These are phyloP conservation scores for Gossypium rotundifolium DNA, from an alignment of 345 rosid genomes.

Conservation along the genomic window DNA sequence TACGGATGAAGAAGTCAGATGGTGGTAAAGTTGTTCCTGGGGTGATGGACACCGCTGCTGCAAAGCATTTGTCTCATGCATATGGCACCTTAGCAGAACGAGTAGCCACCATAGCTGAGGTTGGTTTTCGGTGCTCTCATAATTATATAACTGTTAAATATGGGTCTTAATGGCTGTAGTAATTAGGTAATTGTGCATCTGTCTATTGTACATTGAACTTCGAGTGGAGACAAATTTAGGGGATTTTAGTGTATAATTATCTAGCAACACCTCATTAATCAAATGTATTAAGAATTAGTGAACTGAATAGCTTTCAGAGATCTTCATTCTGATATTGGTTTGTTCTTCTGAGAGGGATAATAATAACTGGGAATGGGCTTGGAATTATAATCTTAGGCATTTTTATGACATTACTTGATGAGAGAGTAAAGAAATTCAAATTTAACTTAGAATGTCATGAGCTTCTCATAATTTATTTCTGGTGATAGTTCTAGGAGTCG, in stretches of 20 bases:
- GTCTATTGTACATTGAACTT: background rate
- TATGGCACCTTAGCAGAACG: constrained; percentile 80
- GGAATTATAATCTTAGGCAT: background rate
- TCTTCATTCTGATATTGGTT: background rate
- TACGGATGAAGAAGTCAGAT: constrained; percentile 74
- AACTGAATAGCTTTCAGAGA: background rate
- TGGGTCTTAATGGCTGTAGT: background rate
- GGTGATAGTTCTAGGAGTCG: background rate
- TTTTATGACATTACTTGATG: background rate
- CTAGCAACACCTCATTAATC: background rate
- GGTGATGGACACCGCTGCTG: constrained; percentile 76
- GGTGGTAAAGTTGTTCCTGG: constrained; percentile 84
- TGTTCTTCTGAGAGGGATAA: background rate
- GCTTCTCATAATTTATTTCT: background rate
- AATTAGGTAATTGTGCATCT: background rate
- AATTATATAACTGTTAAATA: background rate
- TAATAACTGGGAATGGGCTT: background rate
- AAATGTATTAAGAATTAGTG: background rate
- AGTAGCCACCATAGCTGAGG: constrained; percentile 94
- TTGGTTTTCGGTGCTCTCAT: constrained; percentile 21
- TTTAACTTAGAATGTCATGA: background rate
- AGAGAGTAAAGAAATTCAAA: background rate
- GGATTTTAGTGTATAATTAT: background rate
- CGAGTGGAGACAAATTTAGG: background rate
- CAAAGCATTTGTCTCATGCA: constrained; percentile 90